Conservation (phyloP, 176 grass and related monocot species). For the Musa beccarii region DNA sequence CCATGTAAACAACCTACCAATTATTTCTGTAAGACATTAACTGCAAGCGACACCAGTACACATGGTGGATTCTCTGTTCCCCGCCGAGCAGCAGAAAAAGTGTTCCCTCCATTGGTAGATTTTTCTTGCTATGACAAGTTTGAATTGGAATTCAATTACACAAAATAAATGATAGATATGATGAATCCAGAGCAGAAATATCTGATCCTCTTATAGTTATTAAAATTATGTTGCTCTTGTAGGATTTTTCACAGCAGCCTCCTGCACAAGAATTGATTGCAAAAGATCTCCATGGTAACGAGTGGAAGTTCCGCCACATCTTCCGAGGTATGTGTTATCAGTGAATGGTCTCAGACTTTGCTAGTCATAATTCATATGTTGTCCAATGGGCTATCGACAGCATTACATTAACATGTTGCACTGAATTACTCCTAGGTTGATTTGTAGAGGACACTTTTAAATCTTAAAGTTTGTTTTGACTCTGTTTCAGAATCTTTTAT, state of each 20-base stretch:
- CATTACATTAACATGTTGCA: no score
- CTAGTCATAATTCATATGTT: neutral
- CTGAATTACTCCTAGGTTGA: neutral
- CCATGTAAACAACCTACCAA: slow-evolving; percentile 92
- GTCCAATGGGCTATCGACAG: no score
- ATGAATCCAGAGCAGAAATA: neutral
- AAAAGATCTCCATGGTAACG: slow-evolving; percentile 94
- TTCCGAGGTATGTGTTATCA: slow-evolving; percentile 51
- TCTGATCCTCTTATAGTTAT: neutral
- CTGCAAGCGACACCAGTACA: slow-evolving; percentile 94
- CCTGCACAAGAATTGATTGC: slow-evolving; percentile 92
- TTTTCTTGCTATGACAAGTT: neutral
- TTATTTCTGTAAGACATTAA: slow-evolving; percentile 99
- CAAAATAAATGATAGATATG: neutral
- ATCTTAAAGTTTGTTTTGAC: neutral
- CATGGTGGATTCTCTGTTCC: slow-evolving; percentile 99
- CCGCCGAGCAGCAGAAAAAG: slow-evolving; percentile 93
- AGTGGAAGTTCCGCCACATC: slow-evolving; percentile 98
- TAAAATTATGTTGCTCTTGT: slow-evolving; percentile 23
- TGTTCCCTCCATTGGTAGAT: slow-evolving; percentile 92
- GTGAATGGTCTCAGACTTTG: neutral
- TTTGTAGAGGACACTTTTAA: neutral
- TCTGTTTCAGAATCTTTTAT: neutral
- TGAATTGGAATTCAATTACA: neutral
- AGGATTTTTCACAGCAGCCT: slow-evolving; percentile 96